Percentiles rank a stretch among this genome's conserved stretches.
Evolutionary conservation across 2,329 filamentous ascomycete genomes (phyloP).

Genomic region (Pestalotiopsis sp.): DNA sequence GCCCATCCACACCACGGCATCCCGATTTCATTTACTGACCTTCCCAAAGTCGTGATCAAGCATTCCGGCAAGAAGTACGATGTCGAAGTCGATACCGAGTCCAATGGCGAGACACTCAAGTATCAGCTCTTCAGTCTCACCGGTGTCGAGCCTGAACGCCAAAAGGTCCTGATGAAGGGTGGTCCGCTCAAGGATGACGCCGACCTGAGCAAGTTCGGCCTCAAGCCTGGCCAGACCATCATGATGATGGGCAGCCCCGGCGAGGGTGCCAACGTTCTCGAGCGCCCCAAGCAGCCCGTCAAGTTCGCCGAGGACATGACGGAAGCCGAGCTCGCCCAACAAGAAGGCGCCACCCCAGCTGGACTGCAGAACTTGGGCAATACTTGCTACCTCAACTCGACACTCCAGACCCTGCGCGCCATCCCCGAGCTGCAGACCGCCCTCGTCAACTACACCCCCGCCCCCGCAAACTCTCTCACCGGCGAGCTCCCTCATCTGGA

Average conservation of each 20-base stretch:
- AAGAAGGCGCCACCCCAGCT: constrained; percentile 82
- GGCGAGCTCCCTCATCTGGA: constrained; percentile 61
- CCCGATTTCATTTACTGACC: constrained; percentile 12
- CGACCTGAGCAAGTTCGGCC: constrained; percentile 78
- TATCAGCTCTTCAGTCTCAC: constrained; percentile 94
- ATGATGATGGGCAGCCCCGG: constrained; percentile 97
- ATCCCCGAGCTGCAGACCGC: constrained; percentile 90
- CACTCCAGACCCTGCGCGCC: constrained; percentile 84
- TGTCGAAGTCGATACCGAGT: constrained; percentile 83
- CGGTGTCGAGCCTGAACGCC: constrained; percentile 91
- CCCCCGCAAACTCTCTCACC: constrained; percentile 23
- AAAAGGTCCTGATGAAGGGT: constrained; percentile 94
- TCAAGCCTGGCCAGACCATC: constrained; percentile 84
- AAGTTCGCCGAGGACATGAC: constrained; percentile 98
- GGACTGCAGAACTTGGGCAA: constrained; percentile 93
- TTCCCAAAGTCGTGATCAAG: constrained; percentile 77
- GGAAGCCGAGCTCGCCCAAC: constrained; percentile 83
- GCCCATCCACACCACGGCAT: neutral
- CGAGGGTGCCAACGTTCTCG: constrained; percentile 58
- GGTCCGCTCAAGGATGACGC: constrained; percentile 96
- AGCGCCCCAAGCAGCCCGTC: constrained; percentile 77
- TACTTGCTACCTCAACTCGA: constrained; percentile 98
- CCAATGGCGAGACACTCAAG: constrained; percentile 92
- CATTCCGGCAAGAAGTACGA: constrained; percentile 96
- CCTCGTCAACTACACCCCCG: constrained; percentile 60